Base-by-base conservation (phyloP, 2,329 filamentous ascomycete genomes). In the Bisporella sp. region DNA sequence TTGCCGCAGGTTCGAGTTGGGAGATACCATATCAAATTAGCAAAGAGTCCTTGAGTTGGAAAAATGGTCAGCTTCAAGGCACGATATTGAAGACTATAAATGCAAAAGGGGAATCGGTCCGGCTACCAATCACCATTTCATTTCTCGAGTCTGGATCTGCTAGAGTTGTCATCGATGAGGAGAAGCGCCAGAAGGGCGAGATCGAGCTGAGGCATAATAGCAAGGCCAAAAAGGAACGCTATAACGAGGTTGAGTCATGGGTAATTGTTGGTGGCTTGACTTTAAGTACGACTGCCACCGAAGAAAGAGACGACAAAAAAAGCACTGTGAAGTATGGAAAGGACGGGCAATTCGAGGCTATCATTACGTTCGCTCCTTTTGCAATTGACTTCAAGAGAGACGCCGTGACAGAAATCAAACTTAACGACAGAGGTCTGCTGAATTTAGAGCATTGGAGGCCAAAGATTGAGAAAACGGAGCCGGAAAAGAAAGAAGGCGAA, bases 381-480 rank as follows among this genome's bases (percentile, higher is more conserved):
- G 77, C 77, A 37, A 78, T 97, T 48, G 86, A 95, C 45, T 99
- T 99, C 66, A 85, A 86, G 69, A 79, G 91, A 42, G 87, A 93
- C 60, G 90, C 87, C 1, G 74, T 80, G 57, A 85, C 85, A 0
- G 89, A 97, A 54, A 77, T 99, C 68, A 88, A 85, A 64, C 76
- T 99, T 68, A 99, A 99, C 64, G 84, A 91, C 59, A 82, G 85
- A n/a, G 92, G 92, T 1, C 73, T 95, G 55, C 67, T 99, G 68
- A 99, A 97, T 63, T 71, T 97, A 66, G 93, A 99, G 68, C 93
- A 99, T 66, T 99, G 93, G 93, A 78, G 93, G 54, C 78, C 85
- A 41, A 95, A 96, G 77, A 70, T 89, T 12, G 91, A 96, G 49
- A 74, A 61, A 44, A 47, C 55, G 12, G 59, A 58, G 35, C 55